These are phyloP conservation scores for Carex scoparia DNA, from an alignment of 176 grass and related monocot species.

Conservation along the genomic window DNA sequence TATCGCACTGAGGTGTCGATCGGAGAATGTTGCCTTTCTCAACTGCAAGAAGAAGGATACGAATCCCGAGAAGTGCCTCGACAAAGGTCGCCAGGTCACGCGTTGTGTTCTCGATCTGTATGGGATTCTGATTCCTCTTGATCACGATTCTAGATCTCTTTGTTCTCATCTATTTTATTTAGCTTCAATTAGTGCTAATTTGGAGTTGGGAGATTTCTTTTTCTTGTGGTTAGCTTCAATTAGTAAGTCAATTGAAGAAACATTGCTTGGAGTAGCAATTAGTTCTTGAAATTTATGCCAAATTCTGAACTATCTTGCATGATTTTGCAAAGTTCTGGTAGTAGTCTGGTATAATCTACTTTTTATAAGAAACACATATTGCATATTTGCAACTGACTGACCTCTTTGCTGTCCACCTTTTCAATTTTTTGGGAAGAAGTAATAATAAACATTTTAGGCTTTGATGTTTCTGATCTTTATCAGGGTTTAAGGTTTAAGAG, in stretches of 20 bases:
- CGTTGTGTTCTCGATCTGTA: slow-evolving; percentile 70
- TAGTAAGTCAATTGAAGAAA: background rate
- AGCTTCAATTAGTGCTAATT: slow-evolving; percentile 10
- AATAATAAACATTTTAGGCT: background rate
- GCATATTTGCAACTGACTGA: background rate
- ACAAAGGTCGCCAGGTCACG: slow-evolving; percentile 78
- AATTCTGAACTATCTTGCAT: background rate
- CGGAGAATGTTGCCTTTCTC: slow-evolving; percentile 85
- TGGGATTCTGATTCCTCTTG: slow-evolving; percentile 23
- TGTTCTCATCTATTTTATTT: background rate
- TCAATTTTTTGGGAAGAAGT: slow-evolving; percentile 13
- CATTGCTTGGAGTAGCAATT: background rate
- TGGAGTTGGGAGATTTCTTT: background rate
- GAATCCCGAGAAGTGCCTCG: slow-evolving; percentile 85
- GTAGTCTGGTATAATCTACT: too few relatives aligned
- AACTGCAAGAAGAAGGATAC: slow-evolving; percentile 97
- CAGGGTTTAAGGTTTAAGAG: background rate
- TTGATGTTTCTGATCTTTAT: background rate
- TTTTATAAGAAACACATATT: too few relatives aligned
- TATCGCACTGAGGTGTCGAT: slow-evolving; percentile 63
- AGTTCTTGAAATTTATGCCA: background rate
- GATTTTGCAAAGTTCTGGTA: background rate
- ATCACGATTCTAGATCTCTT: background rate
- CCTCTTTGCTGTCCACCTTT: background rate
- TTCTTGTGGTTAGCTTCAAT: background rate